Evolutionary conservation across 495 filamentous ascomycete species (phyloP).

Genomic region (Neurospora sp.): DNA sequence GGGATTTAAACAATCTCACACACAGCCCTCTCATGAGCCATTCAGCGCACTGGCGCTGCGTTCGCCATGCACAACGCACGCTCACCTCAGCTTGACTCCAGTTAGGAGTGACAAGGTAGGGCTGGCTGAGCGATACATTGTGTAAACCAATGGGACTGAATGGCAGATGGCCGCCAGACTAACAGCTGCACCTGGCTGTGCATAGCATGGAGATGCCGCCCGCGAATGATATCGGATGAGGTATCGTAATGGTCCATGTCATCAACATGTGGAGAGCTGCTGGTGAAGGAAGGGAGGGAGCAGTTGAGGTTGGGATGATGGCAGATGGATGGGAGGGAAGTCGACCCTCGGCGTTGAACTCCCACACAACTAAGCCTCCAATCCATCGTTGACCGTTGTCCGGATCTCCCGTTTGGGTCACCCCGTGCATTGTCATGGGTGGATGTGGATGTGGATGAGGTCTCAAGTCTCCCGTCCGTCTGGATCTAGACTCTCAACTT

Average conservation of each 20-base stretch:
- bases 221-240: neutral
- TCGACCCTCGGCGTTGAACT: neutral
- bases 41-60: neutral
- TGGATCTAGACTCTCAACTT: neutral
- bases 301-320: neutral
- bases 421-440: neutral
- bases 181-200: neutral
- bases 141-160: neutral
- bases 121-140: neutral
- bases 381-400: neutral
- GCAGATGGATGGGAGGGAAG: neutral
- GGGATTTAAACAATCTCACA: neutral
- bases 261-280: neutral
- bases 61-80: neutral
- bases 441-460: neutral
- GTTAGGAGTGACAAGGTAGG: neutral
- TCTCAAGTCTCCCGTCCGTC: neutral
- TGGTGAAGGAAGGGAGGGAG: conserved; percentile 4
- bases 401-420: neutral
- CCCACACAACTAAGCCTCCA: neutral
- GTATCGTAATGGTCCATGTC: neutral
- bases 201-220: neutral
- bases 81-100: neutral
- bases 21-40: neutral
- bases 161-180: neutral